A percentile compares a stretch with the other conserved stretches of the same genome.
Conservation (phyloP, 495 filamentous ascomycete species). For the Staphylotrichum tortipilum region DNA sequence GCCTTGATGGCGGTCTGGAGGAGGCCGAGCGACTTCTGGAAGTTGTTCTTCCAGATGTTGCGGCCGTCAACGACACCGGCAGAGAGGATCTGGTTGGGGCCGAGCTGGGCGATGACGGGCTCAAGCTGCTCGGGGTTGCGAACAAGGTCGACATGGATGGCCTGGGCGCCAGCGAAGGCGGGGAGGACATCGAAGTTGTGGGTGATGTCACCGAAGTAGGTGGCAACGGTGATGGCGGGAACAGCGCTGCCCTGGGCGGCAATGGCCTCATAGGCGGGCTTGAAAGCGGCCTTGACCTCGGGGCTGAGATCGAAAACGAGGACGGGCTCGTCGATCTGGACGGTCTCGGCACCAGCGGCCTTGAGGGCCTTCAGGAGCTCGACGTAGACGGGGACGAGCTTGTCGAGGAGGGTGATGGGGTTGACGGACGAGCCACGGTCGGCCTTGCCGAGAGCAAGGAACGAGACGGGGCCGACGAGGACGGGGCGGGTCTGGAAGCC, state of each 20-base stretch:
- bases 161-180: slow-evolving; percentile 55
- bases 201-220: slow-evolving; percentile 98
- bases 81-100: slow-evolving; percentile 80
- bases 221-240: slow-evolving; percentile 77
- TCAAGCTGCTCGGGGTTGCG: slow-evolving; percentile 97
- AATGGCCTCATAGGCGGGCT: slow-evolving; percentile 89
- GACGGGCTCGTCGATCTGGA: slow-evolving; percentile 96
- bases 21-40: slow-evolving; percentile 78
- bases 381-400: slow-evolving; percentile 85
- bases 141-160: slow-evolving; percentile 89
- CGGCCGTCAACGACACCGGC: slow-evolving; percentile 94
- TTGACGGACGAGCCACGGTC: slow-evolving; percentile 86
- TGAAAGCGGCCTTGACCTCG: slow-evolving; percentile 93
- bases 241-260: slow-evolving; percentile 62
- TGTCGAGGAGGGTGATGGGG: slow-evolving; percentile 84
- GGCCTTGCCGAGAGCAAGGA: slow-evolving; percentile 92
- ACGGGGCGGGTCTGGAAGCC: slow-evolving; percentile 89
- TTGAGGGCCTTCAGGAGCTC: slow-evolving; percentile 87
- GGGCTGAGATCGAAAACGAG: slow-evolving; percentile 85
- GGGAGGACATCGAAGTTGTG: slow-evolving; percentile 92
- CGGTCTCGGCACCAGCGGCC: slow-evolving; percentile 84
- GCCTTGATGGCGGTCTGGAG: slow-evolving; percentile 84
- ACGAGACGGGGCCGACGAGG: slow-evolving; percentile 89
- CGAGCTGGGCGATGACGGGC: slow-evolving; percentile 81
- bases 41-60: slow-evolving; percentile 99